These are phyloP conservation scores for Mycena filopes DNA, from an alignment of 768 basidiomycete species.

Conservation along the genomic window DNA sequence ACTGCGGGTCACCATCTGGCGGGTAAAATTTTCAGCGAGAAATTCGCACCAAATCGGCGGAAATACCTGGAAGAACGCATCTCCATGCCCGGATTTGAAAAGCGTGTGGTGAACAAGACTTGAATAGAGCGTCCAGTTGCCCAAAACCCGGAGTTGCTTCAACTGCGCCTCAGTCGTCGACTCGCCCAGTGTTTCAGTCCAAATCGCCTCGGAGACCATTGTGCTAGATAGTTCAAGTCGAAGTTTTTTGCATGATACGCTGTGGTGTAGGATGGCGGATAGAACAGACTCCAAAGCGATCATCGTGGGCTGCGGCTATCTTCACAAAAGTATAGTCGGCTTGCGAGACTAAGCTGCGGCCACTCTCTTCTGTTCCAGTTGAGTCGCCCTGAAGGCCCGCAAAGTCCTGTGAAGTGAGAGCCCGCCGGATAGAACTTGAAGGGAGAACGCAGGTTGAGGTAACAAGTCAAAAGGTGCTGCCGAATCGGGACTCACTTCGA, in stretches of 20 bases:
- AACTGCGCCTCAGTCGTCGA: constrained; percentile 4
- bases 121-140: constrained; percentile 10
- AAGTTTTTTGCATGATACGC: constrained; percentile 5
- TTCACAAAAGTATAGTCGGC: no score
- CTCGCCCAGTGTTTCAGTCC: constrained; percentile 8
- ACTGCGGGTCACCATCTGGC: background rate
- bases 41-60: background rate
- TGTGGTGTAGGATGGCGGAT: constrained; percentile 5
- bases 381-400: no score
- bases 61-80: constrained; percentile 9
- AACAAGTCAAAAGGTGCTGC: no score
- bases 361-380: no score
- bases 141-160: background rate
- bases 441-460: background rate
- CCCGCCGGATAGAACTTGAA: background rate
- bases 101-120: constrained; percentile 2
- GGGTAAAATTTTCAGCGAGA: background rate
- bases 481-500: no score
- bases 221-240: constrained; percentile 1
- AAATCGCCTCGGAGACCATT: background rate
- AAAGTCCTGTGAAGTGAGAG: background rate
- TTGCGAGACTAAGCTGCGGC: no score
- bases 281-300: background rate
- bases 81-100: background rate
- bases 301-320: no score